Conservation (phyloP, 139 green algal species). For the Tetraselmis striata region DNA sequence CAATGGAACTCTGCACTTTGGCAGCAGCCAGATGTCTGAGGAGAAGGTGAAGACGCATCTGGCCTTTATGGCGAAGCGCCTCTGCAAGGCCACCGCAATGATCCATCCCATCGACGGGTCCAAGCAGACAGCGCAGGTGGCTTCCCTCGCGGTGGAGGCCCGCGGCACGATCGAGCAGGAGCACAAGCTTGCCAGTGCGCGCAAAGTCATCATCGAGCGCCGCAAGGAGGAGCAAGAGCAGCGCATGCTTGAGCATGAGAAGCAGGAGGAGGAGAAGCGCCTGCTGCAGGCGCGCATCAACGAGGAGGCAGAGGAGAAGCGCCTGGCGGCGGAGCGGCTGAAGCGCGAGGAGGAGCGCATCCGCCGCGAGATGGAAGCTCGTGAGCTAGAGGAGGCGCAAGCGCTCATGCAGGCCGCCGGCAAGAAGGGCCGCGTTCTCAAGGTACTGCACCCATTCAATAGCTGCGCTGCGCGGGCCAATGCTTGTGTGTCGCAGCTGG, state of each 20-base stretch:
- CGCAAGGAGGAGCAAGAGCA: conserved; percentile 92
- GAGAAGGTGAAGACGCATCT: conserved; percentile 41
- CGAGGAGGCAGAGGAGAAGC: conserved; percentile 61
- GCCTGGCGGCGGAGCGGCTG: conserved; percentile 51
- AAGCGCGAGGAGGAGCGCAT: conserved; percentile 73
- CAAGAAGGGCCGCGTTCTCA: conserved; percentile 29
- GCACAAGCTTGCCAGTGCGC: conserved; percentile 65
- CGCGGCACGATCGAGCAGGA: conserved; percentile 52
- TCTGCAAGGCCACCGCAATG: conserved; percentile 60
- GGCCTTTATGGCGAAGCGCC: conserved; percentile 48
- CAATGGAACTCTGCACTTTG: conserved; percentile 84
- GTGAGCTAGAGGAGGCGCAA: conserved; percentile 54
- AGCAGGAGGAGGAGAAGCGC: conserved; percentile 67
- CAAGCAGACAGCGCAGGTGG: conserved; percentile 7
- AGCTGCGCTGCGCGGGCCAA: neutral
- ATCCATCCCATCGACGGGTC: conserved; percentile 27
- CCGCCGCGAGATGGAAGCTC: conserved; percentile 66
- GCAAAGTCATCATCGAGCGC: conserved; percentile 91
- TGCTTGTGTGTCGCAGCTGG: no score
- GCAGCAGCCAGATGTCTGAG: conserved; percentile 52
- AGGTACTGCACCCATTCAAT: neutral
- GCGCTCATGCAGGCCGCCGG: conserved; percentile 27
- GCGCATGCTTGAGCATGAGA: conserved; percentile 71
- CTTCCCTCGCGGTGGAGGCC: conserved; percentile 20
- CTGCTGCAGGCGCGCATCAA: conserved; percentile 48